Evolutionary conservation across 495 filamentous ascomycete genomes (phyloP).

Genomic region (Penicillium canescens): DNA sequence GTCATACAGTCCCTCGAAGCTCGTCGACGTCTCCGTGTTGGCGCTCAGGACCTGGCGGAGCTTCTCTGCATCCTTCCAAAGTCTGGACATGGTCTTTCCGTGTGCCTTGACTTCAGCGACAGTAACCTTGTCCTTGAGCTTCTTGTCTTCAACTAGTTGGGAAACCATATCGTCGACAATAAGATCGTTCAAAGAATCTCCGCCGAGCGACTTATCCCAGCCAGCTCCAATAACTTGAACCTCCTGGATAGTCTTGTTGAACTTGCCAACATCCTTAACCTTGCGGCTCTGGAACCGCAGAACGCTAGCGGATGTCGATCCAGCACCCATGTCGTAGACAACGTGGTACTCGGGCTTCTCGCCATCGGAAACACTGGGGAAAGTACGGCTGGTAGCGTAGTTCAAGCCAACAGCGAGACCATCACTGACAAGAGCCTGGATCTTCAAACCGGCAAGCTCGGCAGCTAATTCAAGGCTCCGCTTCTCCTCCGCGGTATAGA

Average conservation of each 20-base stretch:
- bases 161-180: slow-evolving; percentile 85
- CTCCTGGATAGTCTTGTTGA: slow-evolving; percentile 96
- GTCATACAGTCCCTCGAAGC: slow-evolving; percentile 80
- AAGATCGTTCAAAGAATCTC: slow-evolving; percentile 83
- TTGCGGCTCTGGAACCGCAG: slow-evolving; percentile 84
- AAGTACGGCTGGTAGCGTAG: slow-evolving; percentile 88
- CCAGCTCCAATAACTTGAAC: slow-evolving; percentile 80
- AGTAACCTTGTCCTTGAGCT: slow-evolving; percentile 67
- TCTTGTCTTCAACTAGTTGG: slow-evolving; percentile 70
- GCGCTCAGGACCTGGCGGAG: slow-evolving; percentile 89
- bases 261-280: slow-evolving; percentile 90
- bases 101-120: slow-evolving; percentile 64
- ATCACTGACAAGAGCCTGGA: slow-evolving; percentile 83
- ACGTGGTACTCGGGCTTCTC: slow-evolving; percentile 90
- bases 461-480: slow-evolving; percentile 77
- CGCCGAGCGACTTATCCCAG: slow-evolving; percentile 89
- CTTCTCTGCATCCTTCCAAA: slow-evolving; percentile 89
- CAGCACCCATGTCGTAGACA: slow-evolving; percentile 97
- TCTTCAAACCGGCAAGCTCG: slow-evolving; percentile 81
- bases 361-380: slow-evolving; percentile 79
- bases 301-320: slow-evolving; percentile 93
- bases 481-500: slow-evolving; percentile 88
- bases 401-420: slow-evolving; percentile 91
- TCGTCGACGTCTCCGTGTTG: slow-evolving; percentile 76
- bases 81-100: slow-evolving; percentile 80